Conservation (phyloP, 768 basidiomycete species). For the Hygrophorus russula region DNA sequence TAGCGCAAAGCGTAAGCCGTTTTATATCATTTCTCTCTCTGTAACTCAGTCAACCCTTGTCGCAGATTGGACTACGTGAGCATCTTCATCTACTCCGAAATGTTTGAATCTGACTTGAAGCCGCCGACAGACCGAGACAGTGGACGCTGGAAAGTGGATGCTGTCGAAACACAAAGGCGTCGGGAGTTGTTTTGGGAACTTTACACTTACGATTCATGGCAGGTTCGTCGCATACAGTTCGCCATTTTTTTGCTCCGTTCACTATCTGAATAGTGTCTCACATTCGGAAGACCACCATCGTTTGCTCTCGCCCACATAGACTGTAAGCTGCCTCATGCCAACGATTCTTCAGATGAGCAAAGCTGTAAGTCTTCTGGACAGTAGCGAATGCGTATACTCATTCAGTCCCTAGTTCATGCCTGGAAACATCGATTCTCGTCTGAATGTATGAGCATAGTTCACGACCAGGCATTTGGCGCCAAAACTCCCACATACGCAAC, state of each 20-base stretch:
- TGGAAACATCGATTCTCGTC: constrained; percentile 64
- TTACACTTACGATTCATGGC: constrained; percentile 41
- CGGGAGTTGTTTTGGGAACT: constrained; percentile 62
- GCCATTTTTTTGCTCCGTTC: neutral
- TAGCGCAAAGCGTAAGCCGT: constrained; percentile 54
- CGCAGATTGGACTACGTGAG: constrained; percentile 62
- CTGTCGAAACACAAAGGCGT: constrained; percentile 46
- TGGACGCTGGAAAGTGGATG: constrained; percentile 55
- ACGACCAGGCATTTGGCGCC: constrained; percentile 60
- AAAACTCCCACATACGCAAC: constrained; percentile 48
- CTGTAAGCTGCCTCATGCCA: constrained; percentile 45
- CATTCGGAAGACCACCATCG: constrained; percentile 60
- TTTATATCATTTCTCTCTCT: neutral
- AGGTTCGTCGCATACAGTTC: constrained; percentile 14
- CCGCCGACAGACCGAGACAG: constrained; percentile 48
- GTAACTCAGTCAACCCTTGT: constrained; percentile 10
- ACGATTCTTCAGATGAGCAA: constrained; percentile 41
- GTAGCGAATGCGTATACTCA: constrained; percentile 49
- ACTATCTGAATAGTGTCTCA: constrained; percentile 30
- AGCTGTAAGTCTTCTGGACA: constrained; percentile 53
- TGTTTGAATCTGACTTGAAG: constrained; percentile 2
- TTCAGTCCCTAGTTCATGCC: constrained; percentile 47
- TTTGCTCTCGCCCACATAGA: constrained; percentile 59
- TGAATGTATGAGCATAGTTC: constrained; percentile 50
- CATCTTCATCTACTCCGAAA: constrained; percentile 6